Base-by-base conservation (phyloP, 306 rosid genomes). In the Vigna trinervia region DNA sequence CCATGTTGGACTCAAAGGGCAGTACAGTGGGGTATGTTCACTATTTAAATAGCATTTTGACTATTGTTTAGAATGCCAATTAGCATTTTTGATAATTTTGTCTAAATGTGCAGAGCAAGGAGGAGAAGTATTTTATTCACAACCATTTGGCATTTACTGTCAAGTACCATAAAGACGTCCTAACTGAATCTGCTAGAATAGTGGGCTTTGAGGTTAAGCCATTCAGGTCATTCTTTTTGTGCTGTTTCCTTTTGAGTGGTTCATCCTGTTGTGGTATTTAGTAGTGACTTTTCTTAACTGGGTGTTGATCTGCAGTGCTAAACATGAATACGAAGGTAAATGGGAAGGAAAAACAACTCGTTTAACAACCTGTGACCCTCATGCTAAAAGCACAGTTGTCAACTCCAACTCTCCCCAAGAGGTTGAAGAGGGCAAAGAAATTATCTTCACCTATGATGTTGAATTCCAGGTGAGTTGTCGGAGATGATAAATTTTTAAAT, bases 191-290 rank as follows among this genome's bases (percentile, higher is more conserved):
- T 11, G 91, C 97, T 36, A 92, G 98, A 86, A 95, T 95, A 36
- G 99, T 95, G 68, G 99, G 99, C 69, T 92, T 95, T 85, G 99
- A 95, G 91, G 99, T 95, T 66, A 91, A 84, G 80, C 98, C 96
- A 56, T 89, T 79, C 91, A 93, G 98, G 98, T 90, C 13, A 41
- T 76, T 68, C 51, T 73, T 78, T 73, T 57, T 12, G 14, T 57
- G 50, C 34, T 72, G 26, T 26, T 0, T 62, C 57, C 52, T 75
- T 57, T 60, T 15, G 23, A 53, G 17, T 26, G 60, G 51, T 71
- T 80, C 8, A 61, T 64, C 48, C 57, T 79, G 81, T 50, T 70
- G 39, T 38, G 30, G 78, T 74, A 60, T 63, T 47, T 60, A 22
- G 46, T 73, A 30, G 64, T 84, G 73, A 74, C 71, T 57, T 84